Conservation (phyloP, 208 protist genomes). For the Entamoeba nuttalli region DNA sequence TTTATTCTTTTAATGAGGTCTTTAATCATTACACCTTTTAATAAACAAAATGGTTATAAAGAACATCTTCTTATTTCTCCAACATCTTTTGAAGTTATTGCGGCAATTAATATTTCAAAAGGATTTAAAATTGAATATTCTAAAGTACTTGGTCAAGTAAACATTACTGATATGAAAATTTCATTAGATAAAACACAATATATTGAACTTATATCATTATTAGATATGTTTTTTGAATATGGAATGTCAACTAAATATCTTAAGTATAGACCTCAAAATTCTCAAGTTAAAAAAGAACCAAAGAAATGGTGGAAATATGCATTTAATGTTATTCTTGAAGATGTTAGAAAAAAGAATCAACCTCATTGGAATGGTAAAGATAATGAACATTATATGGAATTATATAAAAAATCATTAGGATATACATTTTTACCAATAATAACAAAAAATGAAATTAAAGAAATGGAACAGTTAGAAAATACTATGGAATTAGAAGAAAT, state of each 20-base stretch:
- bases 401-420: not conserved
- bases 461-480: not conserved
- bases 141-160: not conserved
- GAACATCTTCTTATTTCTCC: not conserved
- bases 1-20: not conserved
- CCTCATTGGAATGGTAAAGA: not conserved
- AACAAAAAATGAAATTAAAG: not conserved
- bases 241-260: not conserved
- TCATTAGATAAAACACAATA: not conserved
- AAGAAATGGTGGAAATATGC: not conserved
- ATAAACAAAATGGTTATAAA: not conserved
- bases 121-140: not conserved
- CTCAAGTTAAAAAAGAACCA: not conserved
- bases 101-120: not conserved
- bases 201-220: not conserved
- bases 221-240: not conserved
- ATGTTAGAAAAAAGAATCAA: not conserved
- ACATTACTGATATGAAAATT: not conserved
- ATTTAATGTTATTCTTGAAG: not conserved
- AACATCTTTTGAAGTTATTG: not conserved
- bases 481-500: not conserved
- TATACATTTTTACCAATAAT: not conserved
- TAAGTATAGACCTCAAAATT: not conserved
- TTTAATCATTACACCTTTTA: not conserved
- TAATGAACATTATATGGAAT: not conserved